These are phyloP conservation scores for Sporothrix inflata DNA, from an alignment of 2,329 filamentous ascomycete genomes.

Conservation along the genomic window DNA sequence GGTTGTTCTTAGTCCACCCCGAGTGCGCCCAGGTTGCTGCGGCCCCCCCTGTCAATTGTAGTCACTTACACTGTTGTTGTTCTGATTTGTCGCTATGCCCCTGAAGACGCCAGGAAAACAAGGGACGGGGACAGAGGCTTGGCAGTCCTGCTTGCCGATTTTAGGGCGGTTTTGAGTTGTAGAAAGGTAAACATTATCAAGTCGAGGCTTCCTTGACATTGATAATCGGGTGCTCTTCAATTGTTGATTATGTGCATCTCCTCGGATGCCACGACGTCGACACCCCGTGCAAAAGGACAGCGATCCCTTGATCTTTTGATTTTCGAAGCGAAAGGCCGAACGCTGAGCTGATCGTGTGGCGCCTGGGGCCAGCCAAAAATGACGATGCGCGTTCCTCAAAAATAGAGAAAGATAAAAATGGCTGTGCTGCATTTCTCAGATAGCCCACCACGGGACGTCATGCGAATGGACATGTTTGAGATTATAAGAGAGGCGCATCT, in stretches of 20 bases:
- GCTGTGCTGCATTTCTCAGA: slow-evolving; percentile 5
- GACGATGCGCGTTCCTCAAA: slow-evolving; percentile 15
- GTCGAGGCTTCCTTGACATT: neutral
- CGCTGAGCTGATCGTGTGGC: neutral
- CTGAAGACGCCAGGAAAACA: neutral
- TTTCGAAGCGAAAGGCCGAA: neutral
- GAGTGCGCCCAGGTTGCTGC: slow-evolving; percentile 3
- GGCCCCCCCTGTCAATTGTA: neutral
- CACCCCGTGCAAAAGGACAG: neutral
- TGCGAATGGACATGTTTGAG: neutral
- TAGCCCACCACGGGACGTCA: neutral
- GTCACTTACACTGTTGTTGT: neutral
- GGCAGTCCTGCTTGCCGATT: neutral
- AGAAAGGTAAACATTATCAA: neutral
- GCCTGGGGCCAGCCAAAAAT: neutral
- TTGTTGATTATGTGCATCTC: neutral
- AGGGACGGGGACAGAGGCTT: slow-evolving; percentile 15
- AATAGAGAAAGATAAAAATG: neutral
- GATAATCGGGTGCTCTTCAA: neutral
- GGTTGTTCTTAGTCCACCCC: neutral
- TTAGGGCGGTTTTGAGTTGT: neutral
- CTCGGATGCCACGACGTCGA: neutral
- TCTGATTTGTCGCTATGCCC: neutral
- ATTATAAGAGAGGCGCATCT: neutral
- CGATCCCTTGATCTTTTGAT: neutral